Percentiles rank a stretch among this genome's conserved stretches.
These are phyloP conservation scores for Bacidia rubella DNA, from an alignment of 495 filamentous ascomycete species.

Conservation along the genomic window DNA sequence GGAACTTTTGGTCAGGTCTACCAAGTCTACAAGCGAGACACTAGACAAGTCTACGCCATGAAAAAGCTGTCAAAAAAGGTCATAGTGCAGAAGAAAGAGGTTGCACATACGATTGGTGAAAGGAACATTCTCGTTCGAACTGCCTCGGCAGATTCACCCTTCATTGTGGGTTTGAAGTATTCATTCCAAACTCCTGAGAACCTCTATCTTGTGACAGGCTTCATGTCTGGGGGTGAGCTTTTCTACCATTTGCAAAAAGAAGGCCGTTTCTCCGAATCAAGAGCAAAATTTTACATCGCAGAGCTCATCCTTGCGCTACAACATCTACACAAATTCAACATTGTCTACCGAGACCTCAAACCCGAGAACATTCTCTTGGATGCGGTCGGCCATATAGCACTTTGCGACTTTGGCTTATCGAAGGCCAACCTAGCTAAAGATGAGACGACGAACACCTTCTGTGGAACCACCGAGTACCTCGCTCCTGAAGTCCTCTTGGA, in stretches of 20 bases:
- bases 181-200: constrained; percentile 97
- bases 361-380: constrained; percentile 77
- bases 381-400: constrained; percentile 72
- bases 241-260: constrained; percentile 99
- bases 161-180: constrained; percentile 96
- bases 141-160: constrained; percentile 87
- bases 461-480: constrained; percentile 94
- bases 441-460: constrained; percentile 97
- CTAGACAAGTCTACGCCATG: constrained; percentile 93
- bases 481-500: constrained; percentile 92
- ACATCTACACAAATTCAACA: constrained; percentile 90
- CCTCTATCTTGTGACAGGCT: constrained; percentile 96
- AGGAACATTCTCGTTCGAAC: constrained; percentile 94
- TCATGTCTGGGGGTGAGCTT: constrained; percentile 96
- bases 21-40: constrained; percentile 97
- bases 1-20: constrained; percentile 98
- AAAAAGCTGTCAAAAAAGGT: constrained; percentile 99
- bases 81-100: constrained; percentile 98
- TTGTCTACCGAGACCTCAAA: constrained; percentile 90
- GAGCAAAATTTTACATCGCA: constrained; percentile 98
- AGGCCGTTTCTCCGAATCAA: constrained; percentile 83
- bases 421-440: constrained; percentile 95
- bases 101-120: constrained; percentile 92
- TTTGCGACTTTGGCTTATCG: constrained; percentile 84
- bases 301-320: constrained; percentile 92